These are phyloP conservation scores for Xanthoconium purpureum DNA, from an alignment of 768 basidiomycete genomes.

Conservation along the genomic window DNA sequence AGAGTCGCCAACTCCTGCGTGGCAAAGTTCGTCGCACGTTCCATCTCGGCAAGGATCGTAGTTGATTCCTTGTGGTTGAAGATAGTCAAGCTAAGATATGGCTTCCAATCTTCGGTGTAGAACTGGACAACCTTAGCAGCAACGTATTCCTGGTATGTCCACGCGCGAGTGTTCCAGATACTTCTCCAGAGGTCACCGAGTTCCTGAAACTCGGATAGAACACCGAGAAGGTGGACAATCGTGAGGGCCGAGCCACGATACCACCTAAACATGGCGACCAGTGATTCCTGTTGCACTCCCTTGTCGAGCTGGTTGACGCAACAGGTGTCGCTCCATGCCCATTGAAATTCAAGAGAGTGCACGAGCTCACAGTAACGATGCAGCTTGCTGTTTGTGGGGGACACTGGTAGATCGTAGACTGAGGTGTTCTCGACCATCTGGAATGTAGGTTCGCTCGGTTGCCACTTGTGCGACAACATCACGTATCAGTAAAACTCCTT, in stretches of 20 bases:
- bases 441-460: neutral
- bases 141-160: conserved; percentile 1
- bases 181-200: neutral
- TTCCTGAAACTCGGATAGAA: neutral
- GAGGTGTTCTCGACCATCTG: neutral
- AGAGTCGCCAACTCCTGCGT: neutral
- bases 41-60: neutral
- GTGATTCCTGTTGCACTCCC: neutral
- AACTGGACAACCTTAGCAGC: neutral
- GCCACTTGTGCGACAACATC: neutral
- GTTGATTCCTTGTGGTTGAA: conserved; percentile 1
- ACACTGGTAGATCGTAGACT: neutral
- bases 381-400: neutral
- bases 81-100: neutral
- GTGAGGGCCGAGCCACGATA: neutral
- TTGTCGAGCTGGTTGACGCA: neutral
- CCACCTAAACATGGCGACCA: conserved; percentile 1
- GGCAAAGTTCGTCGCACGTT: too few relatives aligned
- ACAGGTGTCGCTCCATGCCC: neutral
- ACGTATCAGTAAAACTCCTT: neutral
- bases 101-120: conserved; percentile 1
- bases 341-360: neutral
- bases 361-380: neutral
- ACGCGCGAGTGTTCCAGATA: neutral
- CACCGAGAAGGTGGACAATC: neutral